Conservation (phyloP, 2,329 filamentous ascomycete species). For the Fusarium albidum region DNA sequence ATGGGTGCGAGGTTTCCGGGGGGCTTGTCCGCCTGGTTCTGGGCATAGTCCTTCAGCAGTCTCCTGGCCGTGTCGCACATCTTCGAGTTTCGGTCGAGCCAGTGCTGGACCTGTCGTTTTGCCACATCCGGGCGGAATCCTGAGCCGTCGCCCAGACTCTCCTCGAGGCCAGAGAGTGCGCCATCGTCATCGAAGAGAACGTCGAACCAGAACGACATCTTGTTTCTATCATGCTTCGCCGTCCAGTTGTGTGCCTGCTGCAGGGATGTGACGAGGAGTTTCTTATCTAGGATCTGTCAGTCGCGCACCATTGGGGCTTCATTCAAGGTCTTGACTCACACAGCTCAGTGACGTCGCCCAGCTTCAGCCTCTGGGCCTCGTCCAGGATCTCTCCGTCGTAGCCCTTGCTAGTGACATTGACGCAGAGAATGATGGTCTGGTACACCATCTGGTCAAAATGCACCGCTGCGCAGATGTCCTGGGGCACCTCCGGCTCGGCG, state of each 20-base stretch:
- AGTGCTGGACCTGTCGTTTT: slow-evolving; percentile 68
- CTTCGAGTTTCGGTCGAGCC: slow-evolving; percentile 67
- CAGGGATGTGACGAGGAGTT: slow-evolving; percentile 69
- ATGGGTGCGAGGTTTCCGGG: slow-evolving; percentile 60
- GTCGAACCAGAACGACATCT: slow-evolving; percentile 74
- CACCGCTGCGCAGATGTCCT: slow-evolving; percentile 71
- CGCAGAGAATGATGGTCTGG: slow-evolving; percentile 70
- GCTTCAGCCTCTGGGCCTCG: slow-evolving; percentile 62
- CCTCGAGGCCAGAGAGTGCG: slow-evolving; percentile 57
- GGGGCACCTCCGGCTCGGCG: slow-evolving; percentile 69
- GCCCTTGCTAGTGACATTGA: slow-evolving; percentile 73
- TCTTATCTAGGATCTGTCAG: slow-evolving; percentile 61
- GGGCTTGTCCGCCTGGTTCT: slow-evolving; percentile 57
- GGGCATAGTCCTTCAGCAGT: slow-evolving; percentile 63
- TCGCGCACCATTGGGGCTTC: background rate
- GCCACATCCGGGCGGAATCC: slow-evolving; percentile 64
- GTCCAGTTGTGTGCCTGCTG: slow-evolving; percentile 76
- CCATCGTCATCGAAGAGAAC: slow-evolving; percentile 69
- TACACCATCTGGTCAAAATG: slow-evolving; percentile 73
- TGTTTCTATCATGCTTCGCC: slow-evolving; percentile 73
- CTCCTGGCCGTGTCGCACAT: slow-evolving; percentile 64
- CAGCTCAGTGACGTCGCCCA: slow-evolving; percentile 70
- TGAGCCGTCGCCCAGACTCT: slow-evolving; percentile 59
- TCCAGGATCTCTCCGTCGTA: slow-evolving; percentile 71
- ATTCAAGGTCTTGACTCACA: slow-evolving; percentile 55